Conservation (phyloP, 2,329 filamentous ascomycete species). For the Colletotrichum musicola region DNA sequence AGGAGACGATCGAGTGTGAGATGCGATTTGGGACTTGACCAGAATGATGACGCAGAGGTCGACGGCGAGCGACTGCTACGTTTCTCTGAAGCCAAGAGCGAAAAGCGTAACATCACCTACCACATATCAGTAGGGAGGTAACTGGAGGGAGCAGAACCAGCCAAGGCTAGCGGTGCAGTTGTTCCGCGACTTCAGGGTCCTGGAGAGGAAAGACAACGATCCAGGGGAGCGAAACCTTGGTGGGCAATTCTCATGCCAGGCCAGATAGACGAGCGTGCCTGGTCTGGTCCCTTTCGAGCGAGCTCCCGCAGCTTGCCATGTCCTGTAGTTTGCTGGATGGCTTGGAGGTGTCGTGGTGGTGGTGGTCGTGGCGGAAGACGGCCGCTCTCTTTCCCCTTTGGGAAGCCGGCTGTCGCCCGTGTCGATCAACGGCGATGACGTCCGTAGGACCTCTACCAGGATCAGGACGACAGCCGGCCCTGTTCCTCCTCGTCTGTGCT, state of each 20-base stretch:
- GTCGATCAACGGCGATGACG: constrained; percentile 36
- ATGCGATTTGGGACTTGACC: not conserved
- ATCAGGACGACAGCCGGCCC: constrained; percentile 8
- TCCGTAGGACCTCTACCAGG: constrained; percentile 18
- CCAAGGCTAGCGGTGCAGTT: constrained; percentile 5
- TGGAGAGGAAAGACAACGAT: not conserved
- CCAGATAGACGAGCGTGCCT: not conserved
- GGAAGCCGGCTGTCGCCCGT: constrained; percentile 33
- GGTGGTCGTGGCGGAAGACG: constrained; percentile 11
- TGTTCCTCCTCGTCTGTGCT: constrained; percentile 12
- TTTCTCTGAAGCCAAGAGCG: no score
- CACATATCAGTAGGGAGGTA: not conserved
- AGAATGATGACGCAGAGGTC: not conserved
- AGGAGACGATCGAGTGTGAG: constrained; percentile 10
- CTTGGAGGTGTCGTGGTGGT: no score
- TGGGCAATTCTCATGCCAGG: not conserved
- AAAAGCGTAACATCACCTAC: no score
- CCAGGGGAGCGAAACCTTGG: constrained; percentile 25
- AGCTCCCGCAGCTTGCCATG: constrained; percentile 3
- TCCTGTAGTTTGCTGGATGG: not conserved
- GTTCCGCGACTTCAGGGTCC: constrained; percentile 2
- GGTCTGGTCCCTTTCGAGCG: not conserved
- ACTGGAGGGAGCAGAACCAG: not conserved
- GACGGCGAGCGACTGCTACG: not conserved
- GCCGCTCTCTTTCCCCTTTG: constrained; percentile 33